These are phyloP conservation scores for Candida pseudocylindracea DNA, from an alignment of 1,139 yeast species.

Conservation along the genomic window DNA sequence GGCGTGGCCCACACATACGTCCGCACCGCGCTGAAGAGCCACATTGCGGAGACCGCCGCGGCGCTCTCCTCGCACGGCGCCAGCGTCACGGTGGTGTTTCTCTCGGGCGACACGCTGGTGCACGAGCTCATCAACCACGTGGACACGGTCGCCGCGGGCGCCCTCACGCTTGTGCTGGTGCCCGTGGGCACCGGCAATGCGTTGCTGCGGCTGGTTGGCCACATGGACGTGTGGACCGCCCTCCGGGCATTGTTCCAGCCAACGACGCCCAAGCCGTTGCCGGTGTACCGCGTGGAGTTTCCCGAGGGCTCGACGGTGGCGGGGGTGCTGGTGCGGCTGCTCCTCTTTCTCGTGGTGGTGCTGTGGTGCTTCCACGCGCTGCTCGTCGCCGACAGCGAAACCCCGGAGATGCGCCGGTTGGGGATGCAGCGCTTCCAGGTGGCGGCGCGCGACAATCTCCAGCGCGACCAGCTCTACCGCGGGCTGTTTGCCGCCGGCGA, in stretches of 20 bases:
- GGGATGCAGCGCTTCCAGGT: constrained; percentile 47
- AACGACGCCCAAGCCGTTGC: constrained; percentile 13
- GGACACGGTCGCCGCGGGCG: constrained; percentile 8
- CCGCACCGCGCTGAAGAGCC: no score
- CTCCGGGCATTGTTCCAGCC: constrained; percentile 19
- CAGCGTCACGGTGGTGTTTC: constrained; percentile 17
- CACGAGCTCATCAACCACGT: constrained; percentile 45
- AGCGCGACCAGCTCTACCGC: constrained; percentile 22
- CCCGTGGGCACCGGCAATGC: constrained; percentile 88
- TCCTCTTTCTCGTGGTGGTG: constrained; percentile 39
- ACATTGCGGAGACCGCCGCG: no score
- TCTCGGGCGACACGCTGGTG: constrained; percentile 67
- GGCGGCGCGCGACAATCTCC: constrained; percentile 39
- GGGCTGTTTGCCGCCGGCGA: constrained; percentile 11
- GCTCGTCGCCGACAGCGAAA: constrained; percentile 59
- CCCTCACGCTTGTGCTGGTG: constrained; percentile 20
- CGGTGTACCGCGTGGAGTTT: constrained; percentile 29
- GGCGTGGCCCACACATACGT: no score
- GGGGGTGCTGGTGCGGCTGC: constrained; percentile 6
- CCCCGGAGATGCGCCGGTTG: constrained; percentile 35
- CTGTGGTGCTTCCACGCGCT: constrained; percentile 84
- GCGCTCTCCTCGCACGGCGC: no score
- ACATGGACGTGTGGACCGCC: constrained; percentile 13
- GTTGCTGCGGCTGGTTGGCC: constrained; percentile 36
- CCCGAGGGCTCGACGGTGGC: constrained; percentile 20